Evolutionary conservation across 352 stramenopile genomes (phyloP).

Genomic region (Phytophthora megakarya): DNA sequence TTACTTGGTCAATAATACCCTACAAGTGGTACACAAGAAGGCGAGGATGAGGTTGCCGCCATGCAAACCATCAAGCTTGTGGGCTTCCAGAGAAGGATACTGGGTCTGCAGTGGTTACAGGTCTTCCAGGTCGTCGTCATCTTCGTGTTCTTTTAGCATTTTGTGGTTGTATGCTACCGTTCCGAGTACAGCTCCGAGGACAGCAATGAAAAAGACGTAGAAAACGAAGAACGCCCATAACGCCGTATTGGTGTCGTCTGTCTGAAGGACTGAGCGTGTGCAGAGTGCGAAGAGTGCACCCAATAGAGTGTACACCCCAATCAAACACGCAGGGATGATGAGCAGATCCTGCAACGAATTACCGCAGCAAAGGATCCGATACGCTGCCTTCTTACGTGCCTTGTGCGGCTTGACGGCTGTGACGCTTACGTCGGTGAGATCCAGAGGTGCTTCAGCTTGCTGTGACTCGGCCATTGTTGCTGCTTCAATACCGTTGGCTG

Average conservation of each 20-base stretch:
- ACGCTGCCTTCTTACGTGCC: conserved; percentile 32
- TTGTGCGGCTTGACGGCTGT: conserved; percentile 64
- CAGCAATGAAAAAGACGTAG: conserved; percentile 63
- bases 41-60: background rate
- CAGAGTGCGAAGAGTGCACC: conserved; percentile 74
- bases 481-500: conserved; percentile 1
- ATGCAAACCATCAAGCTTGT: background rate
- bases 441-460: conserved; percentile 14
- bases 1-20: conserved; percentile 16
- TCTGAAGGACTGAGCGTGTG: conserved; percentile 74
- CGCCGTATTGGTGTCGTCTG: conserved; percentile 74
- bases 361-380: conserved; percentile 66
- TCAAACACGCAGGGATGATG: conserved; percentile 67
- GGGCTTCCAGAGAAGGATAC: background rate
- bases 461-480: conserved; percentile 24
- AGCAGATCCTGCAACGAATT: conserved; percentile 77
- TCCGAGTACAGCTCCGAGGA: conserved; percentile 67
- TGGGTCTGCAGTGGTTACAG: conserved; percentile 13
- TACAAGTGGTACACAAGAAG: too few relatives aligned
- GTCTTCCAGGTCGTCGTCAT: conserved; percentile 39
- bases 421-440: conserved; percentile 49
- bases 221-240: conserved; percentile 84
- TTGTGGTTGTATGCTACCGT: conserved; percentile 71
- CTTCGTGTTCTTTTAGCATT: conserved; percentile 53
- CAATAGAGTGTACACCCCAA: conserved; percentile 66